Evolutionary conservation across 768 basidiomycete species (phyloP), one percentile per base, ranked within the genome.

Genomic region (Russula griseocarnosa): DNA sequence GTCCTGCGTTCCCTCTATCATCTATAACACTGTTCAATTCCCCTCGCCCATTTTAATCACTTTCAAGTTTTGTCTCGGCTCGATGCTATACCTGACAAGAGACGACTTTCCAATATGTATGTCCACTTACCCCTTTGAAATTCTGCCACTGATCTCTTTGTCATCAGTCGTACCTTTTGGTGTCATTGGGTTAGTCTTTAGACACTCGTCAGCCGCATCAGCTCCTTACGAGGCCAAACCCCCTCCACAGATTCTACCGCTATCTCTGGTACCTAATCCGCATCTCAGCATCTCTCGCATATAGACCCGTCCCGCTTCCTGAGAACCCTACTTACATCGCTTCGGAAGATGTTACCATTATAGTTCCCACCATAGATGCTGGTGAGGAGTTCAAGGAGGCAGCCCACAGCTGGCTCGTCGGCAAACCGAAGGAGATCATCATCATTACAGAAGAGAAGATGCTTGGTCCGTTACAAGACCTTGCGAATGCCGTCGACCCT

Each of bases 351-450:
- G 94, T 97, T 68, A 97, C 94, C 47, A 95, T 96, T 73, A 93
- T 97, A 65, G 94, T 96, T 3, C 94, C 94, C 44, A 96, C 93
- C 65, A 95, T 97, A 71, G 94, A 97, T 73, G 93, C 94, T 3
- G 94, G 94, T 55, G 92, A 94, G 75, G 92, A 94, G 75, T 94
- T 95, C 80, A 92, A 92, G 78, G 89, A 93, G 74, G 92, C 92
- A 46, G 94, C 94, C 38, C 83, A 89, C 76, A 88, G 85, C 71
- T 96, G 93, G 94, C 88, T 97, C 66, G 86, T 86, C 69, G 92
- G 93, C 70, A 87, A 90, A 69, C 94, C 94, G 18, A 94, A 93
- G 73, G 93, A 86, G 73, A 86, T 87, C 70, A 74, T 87, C 74
- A 86, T 85, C 72, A 82, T 87, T 66, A 86, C 85, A 14, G 93